Percentiles rank a stretch among this genome's conserved stretches.
These are phyloP conservation scores for Arthrobotrys pseudoclavata DNA, from an alignment of 2,329 filamentous ascomycete species.

Conservation along the genomic window DNA sequence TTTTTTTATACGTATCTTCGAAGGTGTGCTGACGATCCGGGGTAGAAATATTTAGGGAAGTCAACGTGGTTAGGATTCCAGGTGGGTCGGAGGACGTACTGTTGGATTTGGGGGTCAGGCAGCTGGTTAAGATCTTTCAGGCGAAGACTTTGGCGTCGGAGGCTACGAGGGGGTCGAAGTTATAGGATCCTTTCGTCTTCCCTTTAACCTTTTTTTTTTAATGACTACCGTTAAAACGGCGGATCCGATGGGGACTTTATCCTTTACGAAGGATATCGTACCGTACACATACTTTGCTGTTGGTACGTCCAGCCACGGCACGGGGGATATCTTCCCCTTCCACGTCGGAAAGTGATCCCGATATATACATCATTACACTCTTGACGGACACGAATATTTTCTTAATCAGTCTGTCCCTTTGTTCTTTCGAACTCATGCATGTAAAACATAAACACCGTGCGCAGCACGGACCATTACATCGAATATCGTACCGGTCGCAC, in stretches of 20 bases:
- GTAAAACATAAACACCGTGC: too few species aligned
- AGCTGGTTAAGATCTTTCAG: slow-evolving; percentile 78
- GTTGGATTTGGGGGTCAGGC: slow-evolving; percentile 77
- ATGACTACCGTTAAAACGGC: too few species aligned
- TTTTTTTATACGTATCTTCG: background rate
- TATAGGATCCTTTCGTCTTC: slow-evolving; percentile 7
- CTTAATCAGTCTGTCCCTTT: too few species aligned
- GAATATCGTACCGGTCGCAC: too few species aligned
- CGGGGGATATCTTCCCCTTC: background rate
- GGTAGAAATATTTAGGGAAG: slow-evolving; percentile 74
- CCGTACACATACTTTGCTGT: background rate
- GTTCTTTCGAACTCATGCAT: too few species aligned
- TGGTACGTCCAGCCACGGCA: background rate
- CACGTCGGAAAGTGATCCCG: background rate
- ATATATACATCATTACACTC: background rate
- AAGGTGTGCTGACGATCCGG: slow-evolving; percentile 61
- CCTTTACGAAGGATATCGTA: too few species aligned
- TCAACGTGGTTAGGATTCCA: slow-evolving; percentile 74
- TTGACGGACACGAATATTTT: too few species aligned
- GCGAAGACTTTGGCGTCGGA: slow-evolving; percentile 72
- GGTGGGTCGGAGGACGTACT: slow-evolving; percentile 81
- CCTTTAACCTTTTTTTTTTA: too few species aligned
- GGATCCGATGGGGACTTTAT: too few species aligned
- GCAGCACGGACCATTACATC: too few species aligned
- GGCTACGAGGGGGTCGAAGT: slow-evolving; percentile 62